phyloP scores from a whole-genome alignment of 352 stramenopile species.

The Globisporangium heterothallicum region DNA sequence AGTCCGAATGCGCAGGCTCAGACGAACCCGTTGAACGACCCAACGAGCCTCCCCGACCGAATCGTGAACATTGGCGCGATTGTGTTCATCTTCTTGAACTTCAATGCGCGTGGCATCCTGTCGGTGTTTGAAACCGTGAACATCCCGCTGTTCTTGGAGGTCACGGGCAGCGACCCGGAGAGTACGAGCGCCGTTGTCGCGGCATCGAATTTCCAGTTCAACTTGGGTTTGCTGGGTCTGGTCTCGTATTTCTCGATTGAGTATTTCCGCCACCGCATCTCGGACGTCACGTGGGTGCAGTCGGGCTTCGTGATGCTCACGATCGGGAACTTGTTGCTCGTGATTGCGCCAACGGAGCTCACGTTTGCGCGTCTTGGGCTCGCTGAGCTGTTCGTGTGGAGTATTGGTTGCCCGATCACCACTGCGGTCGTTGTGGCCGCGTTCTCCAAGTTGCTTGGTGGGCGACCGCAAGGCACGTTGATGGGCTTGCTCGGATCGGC shows the following conservation, averaged over 20 bases:
- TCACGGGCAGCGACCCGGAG: conserved; percentile 51
- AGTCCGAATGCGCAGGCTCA: conserved; percentile 27
- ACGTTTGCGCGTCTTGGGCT: conserved; percentile 47
- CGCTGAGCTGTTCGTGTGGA: conserved; percentile 74
- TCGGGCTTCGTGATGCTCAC: conserved; percentile 61
- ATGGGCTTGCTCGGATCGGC: conserved; percentile 77
- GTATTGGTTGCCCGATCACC: conserved; percentile 72
- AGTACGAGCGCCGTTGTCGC: conserved; percentile 47
- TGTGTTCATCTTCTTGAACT: conserved; percentile 82
- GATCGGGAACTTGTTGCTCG: conserved; percentile 50
- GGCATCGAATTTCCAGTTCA: conserved; percentile 84
- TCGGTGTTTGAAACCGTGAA: conserved; percentile 84
- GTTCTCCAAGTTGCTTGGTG: conserved; percentile 74
- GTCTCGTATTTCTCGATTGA: conserved; percentile 79
- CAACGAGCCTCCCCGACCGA: conserved; percentile 49
- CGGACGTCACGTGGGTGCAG: conserved; percentile 69
- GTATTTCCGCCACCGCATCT: conserved; percentile 59
- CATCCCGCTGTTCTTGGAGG: conserved; percentile 72
- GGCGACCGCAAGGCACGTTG: conserved; percentile 66
- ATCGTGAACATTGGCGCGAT: conserved; percentile 68
- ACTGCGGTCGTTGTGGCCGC: conserved; percentile 68
- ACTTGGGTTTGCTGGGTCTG: conserved; percentile 64
- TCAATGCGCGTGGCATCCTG: conserved; percentile 65
- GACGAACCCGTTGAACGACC: conserved; percentile 44
- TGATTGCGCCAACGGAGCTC: conserved; percentile 32